These are phyloP conservation scores for Hypsizygus marmoreus DNA, from an alignment of 768 basidiomycete genomes.

Conservation along the genomic window DNA sequence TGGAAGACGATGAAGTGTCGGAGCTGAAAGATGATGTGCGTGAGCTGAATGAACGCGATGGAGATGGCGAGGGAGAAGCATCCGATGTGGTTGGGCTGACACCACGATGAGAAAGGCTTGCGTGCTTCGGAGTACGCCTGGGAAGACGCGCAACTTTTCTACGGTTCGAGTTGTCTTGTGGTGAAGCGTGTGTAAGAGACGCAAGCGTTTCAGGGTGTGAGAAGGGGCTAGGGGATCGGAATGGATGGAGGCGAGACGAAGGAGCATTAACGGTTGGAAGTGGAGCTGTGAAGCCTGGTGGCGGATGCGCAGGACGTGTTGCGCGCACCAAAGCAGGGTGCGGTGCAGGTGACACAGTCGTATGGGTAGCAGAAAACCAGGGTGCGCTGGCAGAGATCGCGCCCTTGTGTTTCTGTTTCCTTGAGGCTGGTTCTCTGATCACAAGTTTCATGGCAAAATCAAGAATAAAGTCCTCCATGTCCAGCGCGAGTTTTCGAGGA, in stretches of 20 bases:
- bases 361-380: slow-evolving; percentile 9
- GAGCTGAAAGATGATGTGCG: slow-evolving; percentile 6
- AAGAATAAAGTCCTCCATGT: slow-evolving; percentile 8
- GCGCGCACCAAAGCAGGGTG: slow-evolving; percentile 4
- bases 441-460: slow-evolving; percentile 15
- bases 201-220: background rate
- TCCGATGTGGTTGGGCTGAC: background rate
- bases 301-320: background rate
- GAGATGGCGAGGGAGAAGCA: slow-evolving; percentile 8
- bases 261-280: background rate
- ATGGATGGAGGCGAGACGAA: background rate
- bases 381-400: background rate
- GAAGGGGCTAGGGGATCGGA: slow-evolving; percentile 2
- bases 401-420: background rate
- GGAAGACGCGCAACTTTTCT: slow-evolving; percentile 9
- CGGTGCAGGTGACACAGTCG: slow-evolving; percentile 7
- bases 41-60: slow-evolving; percentile 3
- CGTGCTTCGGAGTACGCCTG: slow-evolving; percentile 3
- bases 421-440: slow-evolving; percentile 1
- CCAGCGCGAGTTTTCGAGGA: background rate
- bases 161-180: background rate
- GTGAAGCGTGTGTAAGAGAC: background rate
- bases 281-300: background rate
- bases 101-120: background rate
- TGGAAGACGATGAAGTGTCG: slow-evolving; percentile 7